Base-by-base conservation (phyloP, 345 rosid genomes). In the Psidium friedrichsthalianum region DNA sequence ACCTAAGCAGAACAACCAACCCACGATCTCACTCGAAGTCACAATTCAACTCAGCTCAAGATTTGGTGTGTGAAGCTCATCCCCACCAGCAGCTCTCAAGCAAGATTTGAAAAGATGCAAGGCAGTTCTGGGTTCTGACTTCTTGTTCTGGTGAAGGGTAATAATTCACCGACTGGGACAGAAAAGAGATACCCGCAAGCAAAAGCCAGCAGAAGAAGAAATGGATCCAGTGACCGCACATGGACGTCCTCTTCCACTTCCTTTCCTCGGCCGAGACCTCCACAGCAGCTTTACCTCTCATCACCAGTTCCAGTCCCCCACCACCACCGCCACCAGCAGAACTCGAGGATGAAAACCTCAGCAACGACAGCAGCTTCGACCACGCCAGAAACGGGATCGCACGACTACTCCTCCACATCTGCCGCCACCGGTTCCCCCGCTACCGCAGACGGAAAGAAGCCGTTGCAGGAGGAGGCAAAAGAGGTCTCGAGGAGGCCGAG, bases 201-300 rank as follows among this genome's bases (percentile, higher is more conserved):
- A 10, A 52, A 52, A 29, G 25, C 59, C 61, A 18, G 74, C 51
- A 59, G 21, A 51, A 61, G 21, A 51, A 89, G 51, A 51, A 32
- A 93, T 96, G 98, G 95, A 96, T 90, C 98, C 93, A 57, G 92
- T 94, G 11, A 90, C 98, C 83, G 89, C 94, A 21, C 95, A 92
- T 11, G 94, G 93, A 21, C 96, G 95, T 32, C 92, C 94, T 59
- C 99, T 96, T 86, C 98, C 98, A 24, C 97, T 96, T 59, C 94
- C 99, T 74, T 96, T 96, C 61, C 97, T 88, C 85, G 81, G 93
- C 20, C 92, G 98, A 88, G 98, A 96, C 90, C 93, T 96, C 85
- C 98, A 95, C 86, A 91, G 94, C 86, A 92, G 94, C 74, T 95
- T 90, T 25, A 88, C 91, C 14, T 92, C 90, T 83, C 92, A 92